Evolutionary conservation across 805 yeast genomes (phyloP), one percentile per base, ranked within the genome.

Genomic region (Candida pini): DNA sequence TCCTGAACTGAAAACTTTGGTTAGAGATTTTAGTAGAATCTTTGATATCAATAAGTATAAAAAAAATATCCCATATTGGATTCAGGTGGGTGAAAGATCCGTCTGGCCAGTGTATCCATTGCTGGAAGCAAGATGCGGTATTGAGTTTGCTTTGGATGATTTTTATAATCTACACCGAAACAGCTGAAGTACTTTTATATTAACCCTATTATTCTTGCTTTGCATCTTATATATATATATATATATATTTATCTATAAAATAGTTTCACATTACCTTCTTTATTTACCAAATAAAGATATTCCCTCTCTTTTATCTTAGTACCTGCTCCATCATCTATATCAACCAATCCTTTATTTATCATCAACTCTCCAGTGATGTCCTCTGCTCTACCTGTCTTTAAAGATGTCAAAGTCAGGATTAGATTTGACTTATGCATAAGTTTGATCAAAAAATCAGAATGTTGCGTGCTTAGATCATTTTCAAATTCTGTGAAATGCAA

Each of bases 91-190:
- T 5, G 97, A 90, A 56, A 68, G 82, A 43, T 82, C 95, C 28
- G 87, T 88, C 2, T 92, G 97, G 97, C 95, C 96, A 1, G 73
- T 86, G 33, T 67, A 86, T 41, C 86, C 96, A 0, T 64, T 88
- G 24, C 66, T 92, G 20, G 80, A 88, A 77, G 82, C 95, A 1
- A 66, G 98, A 30, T 85, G 96, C 49, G 78, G 89, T 1, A 82
- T 90, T 35, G 98, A 90, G 64, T 86, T 82, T 60, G 82, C 88
- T 18, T 65, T 90, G 36, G 96, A 89, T 54, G 86, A 81, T 55
- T 71, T 75, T 49, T 84, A 73, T 54, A 72, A 65, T 44, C 26
- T 51, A 17, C 48, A 53, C 26, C 46, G 58, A 33, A 51, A 45
- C 28, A 40, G 45, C 9, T 45, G 14, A 40, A 20, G 19, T 19